Evolutionary conservation across 1,284 basidiomycete genomes (phyloP).

Genomic region (Neonothopanus nambi): DNA sequence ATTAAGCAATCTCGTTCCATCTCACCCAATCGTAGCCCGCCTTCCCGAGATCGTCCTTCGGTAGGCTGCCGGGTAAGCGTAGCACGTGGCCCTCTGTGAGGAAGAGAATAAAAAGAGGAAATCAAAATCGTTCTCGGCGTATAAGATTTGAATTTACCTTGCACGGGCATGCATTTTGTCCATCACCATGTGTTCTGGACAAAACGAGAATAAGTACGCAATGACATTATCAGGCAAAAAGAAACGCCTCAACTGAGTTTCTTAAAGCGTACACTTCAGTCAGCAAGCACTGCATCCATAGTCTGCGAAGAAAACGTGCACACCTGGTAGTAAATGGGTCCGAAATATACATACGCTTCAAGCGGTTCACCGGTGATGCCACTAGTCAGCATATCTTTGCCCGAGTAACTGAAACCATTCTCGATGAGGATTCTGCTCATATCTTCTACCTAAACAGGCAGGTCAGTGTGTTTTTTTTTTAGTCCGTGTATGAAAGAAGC

Average conservation of each 20-base stretch:
- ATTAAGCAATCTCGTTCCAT: conserved; percentile 99
- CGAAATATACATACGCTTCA: conserved; percentile 98
- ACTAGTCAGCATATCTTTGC: conserved; percentile 97
- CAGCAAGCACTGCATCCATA: conserved; percentile 31
- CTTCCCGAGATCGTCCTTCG: conserved; percentile 96
- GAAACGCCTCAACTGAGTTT: conserved; percentile 24
- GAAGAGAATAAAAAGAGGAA: conserved; percentile 20
- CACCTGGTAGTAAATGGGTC: conserved; percentile 98
- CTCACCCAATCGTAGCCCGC: conserved; percentile 95
- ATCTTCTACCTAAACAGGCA: conserved; percentile 80
- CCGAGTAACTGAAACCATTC: conserved; percentile 94
- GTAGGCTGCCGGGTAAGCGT: conserved; percentile 98
- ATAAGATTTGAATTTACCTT: conserved; percentile 52
- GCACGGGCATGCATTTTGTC: conserved; percentile 99
- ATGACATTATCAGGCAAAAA: conserved; percentile 1
- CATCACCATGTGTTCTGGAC: conserved; percentile 94
- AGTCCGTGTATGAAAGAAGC: conserved; percentile 1
- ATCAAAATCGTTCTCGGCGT: conserved; percentile 12
- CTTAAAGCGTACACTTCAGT: conserved; percentile 48
- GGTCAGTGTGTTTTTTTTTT: conserved; percentile 3
- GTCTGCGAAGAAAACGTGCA: conserved; percentile 20
- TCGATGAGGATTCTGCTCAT: conserved; percentile 97
- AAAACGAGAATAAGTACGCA: conserved; percentile 13
- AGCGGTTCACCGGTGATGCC: conserved; percentile 97
- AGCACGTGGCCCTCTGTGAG: conserved; percentile 85